Evolutionary conservation across 352 stramenopile species (phyloP), one percentile per base, ranked within the genome.

Genomic region (Salisapilia sapeloensis): DNA sequence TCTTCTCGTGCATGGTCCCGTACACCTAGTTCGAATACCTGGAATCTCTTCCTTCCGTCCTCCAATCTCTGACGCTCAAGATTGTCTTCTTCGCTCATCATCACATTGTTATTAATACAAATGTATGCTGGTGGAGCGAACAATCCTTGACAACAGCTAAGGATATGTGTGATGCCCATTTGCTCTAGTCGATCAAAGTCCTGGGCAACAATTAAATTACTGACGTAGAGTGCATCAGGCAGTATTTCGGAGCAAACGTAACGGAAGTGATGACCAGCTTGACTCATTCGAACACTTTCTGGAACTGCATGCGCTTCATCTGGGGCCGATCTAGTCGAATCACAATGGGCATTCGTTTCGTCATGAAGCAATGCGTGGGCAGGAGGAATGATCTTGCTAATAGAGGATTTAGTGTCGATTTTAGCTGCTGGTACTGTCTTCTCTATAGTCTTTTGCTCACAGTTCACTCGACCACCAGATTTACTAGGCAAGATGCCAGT

Each of bases 241-340:
- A 81, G 20, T 24, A 81, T 76, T 39, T 78, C 61, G 0, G 61
- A 78, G 29, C 61, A 81, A n/a, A 69, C 48, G 13, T 56, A 39
- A 1, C 38, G 45, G n/a, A 55, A 63, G 5, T 44, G 43, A 10
- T 53, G 44, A 15, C 77, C 33, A 15, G 44, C 51, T 10, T 40
- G 40, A 14, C 59, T 60, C 33, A 69, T 74, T 16, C 65, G 60
- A n/a, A 78, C 65, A 24, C 65, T 81, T 26, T 81, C 65, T 3
- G 65, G 60, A 12, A 70, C 38, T 31, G n/a, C n/a, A n/a, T n/a
- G n/a, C n/a, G n/a, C n/a, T n/a, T n/a, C n/a, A n/a, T n/a, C n/a
- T n/a, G n/a, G n/a, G n/a, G n/a, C n/a, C n/a, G n/a, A n/a, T n/a
- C n/a, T n/a, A n/a, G n/a, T n/a, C n/a, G n/a, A n/a, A n/a, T n/a